Conservation (phyloP, 163 green algal genomes). For the Prototheca cutis region DNA sequence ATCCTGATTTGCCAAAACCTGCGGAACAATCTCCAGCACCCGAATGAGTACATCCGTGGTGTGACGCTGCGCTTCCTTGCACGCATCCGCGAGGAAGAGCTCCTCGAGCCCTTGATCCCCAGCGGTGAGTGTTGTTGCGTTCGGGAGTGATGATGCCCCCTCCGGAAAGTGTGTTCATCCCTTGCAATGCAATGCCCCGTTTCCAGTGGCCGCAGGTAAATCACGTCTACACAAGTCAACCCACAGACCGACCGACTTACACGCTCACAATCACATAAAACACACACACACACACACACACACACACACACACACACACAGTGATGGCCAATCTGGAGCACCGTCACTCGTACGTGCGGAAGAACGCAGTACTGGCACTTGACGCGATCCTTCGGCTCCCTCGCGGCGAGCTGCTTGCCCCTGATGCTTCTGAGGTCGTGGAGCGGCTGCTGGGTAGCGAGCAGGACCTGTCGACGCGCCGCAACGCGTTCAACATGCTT, state of each 20-base stretch:
- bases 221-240: too few species aligned
- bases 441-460: conserved; percentile 67
- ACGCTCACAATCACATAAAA: too few species aligned
- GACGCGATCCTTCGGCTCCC: conserved; percentile 88
- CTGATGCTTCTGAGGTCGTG: conserved; percentile 85
- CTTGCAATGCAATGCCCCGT: too few species aligned
- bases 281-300: too few species aligned
- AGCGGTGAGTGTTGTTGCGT: too few species aligned
- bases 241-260: too few species aligned
- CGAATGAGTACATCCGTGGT: conserved; percentile 97
- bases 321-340: conserved; percentile 90
- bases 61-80: conserved; percentile 82
- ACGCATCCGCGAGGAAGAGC: conserved; percentile 87
- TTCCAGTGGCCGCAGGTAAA: too few species aligned
- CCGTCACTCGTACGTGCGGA: conserved; percentile 83
- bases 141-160: too few species aligned
- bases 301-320: conserved; percentile 2
- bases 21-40: conserved; percentile 98
- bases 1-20: conserved; percentile 99
- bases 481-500: conserved; percentile 94
- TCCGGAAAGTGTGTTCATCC: too few species aligned
- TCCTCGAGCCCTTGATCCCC: conserved; percentile 96
- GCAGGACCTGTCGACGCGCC: conserved; percentile 82
- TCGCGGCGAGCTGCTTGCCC: conserved; percentile 88
- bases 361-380: conserved; percentile 92